These are phyloP conservation scores for Termitomyces sp. DNA, from an alignment of 768 basidiomycete species.

Conservation along the genomic window DNA sequence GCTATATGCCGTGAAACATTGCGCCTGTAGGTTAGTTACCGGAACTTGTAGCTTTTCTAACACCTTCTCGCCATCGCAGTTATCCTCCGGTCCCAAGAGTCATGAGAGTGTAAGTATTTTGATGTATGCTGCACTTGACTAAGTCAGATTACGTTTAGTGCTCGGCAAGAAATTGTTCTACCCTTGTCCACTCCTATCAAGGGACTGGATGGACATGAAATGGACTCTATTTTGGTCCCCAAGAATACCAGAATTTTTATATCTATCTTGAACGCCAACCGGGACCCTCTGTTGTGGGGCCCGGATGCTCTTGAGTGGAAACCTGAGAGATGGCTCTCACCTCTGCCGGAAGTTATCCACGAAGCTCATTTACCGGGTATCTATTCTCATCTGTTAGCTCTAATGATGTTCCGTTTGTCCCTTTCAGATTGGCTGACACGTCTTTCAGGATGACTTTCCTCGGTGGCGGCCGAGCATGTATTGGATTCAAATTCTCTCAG, in stretches of 20 bases:
- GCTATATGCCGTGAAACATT: slow-evolving; percentile 20
- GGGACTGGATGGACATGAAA: slow-evolving; percentile 25
- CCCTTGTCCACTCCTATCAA: slow-evolving; percentile 31
- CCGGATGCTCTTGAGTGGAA: slow-evolving; percentile 37
- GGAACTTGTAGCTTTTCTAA: neutral
- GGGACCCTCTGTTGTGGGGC: slow-evolving; percentile 33
- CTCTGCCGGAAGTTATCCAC: slow-evolving; percentile 25
- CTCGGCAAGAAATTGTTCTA: slow-evolving; percentile 26
- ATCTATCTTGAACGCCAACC: slow-evolving; percentile 29
- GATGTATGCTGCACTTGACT: slow-evolving; percentile 10
- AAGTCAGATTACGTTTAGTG: slow-evolving; percentile 18
- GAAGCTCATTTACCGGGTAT: slow-evolving; percentile 35
- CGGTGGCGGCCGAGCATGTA: slow-evolving; percentile 33
- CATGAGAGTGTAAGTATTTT: slow-evolving; percentile 16
- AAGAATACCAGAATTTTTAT: slow-evolving; percentile 28
- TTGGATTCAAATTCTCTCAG: slow-evolving; percentile 39
- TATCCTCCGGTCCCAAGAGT: slow-evolving; percentile 20
- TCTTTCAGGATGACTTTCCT: slow-evolving; percentile 32
- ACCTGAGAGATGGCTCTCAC: slow-evolving; percentile 37
- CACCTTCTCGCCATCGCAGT: neutral
- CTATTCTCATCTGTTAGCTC: slow-evolving; percentile 33
- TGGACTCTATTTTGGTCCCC: slow-evolving; percentile 27
- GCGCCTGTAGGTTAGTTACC: slow-evolving; percentile 21
- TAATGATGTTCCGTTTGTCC: neutral
- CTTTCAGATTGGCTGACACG: neutral